Evolutionary conservation across 371 early-diverging fungal genomes (phyloP).

Genomic region (Mortierella sp.): DNA sequence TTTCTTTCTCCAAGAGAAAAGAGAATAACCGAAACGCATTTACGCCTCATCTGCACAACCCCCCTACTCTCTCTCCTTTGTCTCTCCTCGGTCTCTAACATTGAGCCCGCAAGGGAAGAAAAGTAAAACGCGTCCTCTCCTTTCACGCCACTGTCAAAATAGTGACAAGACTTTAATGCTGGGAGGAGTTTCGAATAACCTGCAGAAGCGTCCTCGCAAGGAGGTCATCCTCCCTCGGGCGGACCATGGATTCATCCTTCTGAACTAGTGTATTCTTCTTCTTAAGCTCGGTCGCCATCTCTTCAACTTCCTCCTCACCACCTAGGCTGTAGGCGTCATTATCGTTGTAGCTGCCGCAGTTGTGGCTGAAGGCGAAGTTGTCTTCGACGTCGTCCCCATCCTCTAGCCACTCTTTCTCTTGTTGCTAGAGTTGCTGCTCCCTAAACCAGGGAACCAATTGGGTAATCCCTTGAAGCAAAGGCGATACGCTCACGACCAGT

Average conservation of each 20-base stretch:
- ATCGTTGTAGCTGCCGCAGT: background rate
- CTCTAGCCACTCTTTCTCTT: background rate
- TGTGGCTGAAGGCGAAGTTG: too few species aligned
- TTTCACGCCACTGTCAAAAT: background rate
- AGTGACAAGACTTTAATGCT: background rate
- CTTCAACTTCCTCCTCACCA: too few species aligned
- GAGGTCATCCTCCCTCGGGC: background rate
- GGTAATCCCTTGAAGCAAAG: background rate
- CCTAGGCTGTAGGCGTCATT: background rate
- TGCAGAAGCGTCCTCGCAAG: background rate
- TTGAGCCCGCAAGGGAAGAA: background rate
- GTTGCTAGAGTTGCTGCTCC: too few species aligned
- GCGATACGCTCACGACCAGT: background rate
- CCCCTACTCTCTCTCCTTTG: background rate
- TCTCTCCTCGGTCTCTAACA: background rate
- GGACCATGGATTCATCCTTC: too few species aligned
- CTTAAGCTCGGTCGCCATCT: background rate
- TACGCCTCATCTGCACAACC: slow-evolving; percentile 1
- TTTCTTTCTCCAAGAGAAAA: background rate
- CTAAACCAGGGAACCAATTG: background rate
- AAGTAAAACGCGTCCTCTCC: background rate
- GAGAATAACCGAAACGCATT: background rate
- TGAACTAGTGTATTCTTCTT: background rate
- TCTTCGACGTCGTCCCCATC: background rate
- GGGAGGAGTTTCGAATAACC: background rate